These are phyloP conservation scores for Apophysomyces variabilis DNA, from an alignment of 371 early-diverging fungal genomes.

Conservation along the genomic window DNA sequence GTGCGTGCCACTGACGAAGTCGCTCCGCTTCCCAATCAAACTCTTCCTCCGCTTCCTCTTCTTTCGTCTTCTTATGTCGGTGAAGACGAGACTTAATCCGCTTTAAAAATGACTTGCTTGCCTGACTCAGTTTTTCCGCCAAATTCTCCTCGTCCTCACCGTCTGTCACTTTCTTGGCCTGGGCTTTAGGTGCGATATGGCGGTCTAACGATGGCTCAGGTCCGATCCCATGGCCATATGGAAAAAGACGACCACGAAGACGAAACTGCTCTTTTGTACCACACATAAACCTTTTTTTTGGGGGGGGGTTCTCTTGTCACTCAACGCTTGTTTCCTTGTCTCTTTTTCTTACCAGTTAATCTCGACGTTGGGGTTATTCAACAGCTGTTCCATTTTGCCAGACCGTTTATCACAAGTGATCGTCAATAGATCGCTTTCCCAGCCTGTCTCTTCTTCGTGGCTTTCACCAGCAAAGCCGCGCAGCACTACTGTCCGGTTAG, in stretches of 20 bases:
- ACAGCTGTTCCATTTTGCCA: constrained; percentile 41
- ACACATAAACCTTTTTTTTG: constrained; percentile 36
- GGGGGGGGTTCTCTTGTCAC: too few species aligned
- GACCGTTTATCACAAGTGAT: constrained; percentile 45
- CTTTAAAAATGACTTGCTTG: constrained; percentile 30
- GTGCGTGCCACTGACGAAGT: constrained; percentile 27
- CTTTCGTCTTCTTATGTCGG: constrained; percentile 3
- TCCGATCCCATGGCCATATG: constrained; percentile 13
- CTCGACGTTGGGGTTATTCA: constrained; percentile 36
- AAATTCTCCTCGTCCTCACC: constrained; percentile 3
- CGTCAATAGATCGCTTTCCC: constrained; percentile 45
- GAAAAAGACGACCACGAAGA: constrained; percentile 25
- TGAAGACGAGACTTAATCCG: constrained; percentile 12
- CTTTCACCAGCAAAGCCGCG: constrained; percentile 54
- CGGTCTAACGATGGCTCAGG: constrained; percentile 2
- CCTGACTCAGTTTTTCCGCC: constrained; percentile 2
- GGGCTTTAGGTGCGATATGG: constrained; percentile 10
- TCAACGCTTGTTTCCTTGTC: background rate
- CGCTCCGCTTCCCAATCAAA: constrained; percentile 45
- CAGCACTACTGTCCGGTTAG: constrained; percentile 53
- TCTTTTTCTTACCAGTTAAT: constrained; percentile 40
- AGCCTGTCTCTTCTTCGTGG: constrained; percentile 39
- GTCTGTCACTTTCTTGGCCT: background rate
- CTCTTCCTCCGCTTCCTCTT: constrained; percentile 21
- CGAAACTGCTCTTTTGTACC: constrained; percentile 47